A percentile compares a stretch with the other conserved stretches of the same genome.
Evolutionary conservation across 495 filamentous ascomycete species (phyloP).

Genomic region (Trichoderma orchidacearum): DNA sequence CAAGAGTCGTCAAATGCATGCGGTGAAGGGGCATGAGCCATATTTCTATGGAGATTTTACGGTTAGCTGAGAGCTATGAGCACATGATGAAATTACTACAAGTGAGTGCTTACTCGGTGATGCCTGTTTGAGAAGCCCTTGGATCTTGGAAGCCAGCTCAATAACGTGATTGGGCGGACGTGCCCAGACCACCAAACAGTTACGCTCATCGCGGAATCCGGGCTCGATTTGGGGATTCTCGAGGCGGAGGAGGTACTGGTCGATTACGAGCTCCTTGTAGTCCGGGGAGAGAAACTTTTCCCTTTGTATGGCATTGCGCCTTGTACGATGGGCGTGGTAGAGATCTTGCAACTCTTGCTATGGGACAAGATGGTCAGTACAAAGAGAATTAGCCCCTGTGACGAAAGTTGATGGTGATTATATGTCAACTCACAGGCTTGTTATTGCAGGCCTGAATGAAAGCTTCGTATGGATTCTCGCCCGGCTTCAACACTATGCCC

Average conservation of each 20-base stretch:
- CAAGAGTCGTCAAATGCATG: constrained; percentile 78
- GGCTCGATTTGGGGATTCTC: constrained; percentile 45
- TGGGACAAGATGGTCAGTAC: neutral
- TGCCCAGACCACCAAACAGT: constrained; percentile 82
- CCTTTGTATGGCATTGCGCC: constrained; percentile 58
- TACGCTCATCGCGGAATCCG: constrained; percentile 52
- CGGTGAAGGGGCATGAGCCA: constrained; percentile 70
- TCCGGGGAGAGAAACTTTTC: constrained; percentile 49
- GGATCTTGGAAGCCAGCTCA: constrained; percentile 51
- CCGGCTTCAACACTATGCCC: constrained; percentile 28
- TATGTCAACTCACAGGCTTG: constrained; percentile 37
- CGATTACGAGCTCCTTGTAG: constrained; percentile 60
- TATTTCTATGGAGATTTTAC: constrained; percentile 39
- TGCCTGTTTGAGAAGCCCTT: constrained; percentile 44
- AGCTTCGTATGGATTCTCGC: constrained; percentile 63
- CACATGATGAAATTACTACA: neutral
- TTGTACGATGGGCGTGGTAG: constrained; percentile 59
- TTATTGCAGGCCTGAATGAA: constrained; percentile 49
- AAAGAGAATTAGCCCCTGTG: too few relatives aligned
- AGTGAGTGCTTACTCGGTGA: constrained; percentile 46
- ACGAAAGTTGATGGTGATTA: neutral
- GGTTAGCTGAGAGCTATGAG: neutral
- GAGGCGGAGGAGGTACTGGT: constrained; percentile 60
- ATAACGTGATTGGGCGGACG: constrained; percentile 60
- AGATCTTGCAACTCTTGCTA: constrained; percentile 46